Evolutionary conservation across 768 basidiomycete species (phyloP).

Genomic region (Mycena indigotica): DNA sequence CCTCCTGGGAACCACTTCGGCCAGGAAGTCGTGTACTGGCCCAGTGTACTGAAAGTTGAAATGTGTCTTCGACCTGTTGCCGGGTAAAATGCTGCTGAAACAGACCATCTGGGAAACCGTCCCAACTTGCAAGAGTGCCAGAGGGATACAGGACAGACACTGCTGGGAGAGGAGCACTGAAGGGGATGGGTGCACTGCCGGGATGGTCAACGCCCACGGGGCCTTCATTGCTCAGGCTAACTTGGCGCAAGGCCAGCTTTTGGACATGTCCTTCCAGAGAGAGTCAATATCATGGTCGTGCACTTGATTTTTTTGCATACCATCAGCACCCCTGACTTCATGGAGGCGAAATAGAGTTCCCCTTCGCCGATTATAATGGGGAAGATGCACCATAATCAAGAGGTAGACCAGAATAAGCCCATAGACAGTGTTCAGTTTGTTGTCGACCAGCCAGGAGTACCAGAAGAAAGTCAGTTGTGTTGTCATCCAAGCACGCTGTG

Average conservation of each 20-base stretch:
- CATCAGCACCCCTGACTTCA: not conserved
- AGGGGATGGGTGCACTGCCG: not conserved
- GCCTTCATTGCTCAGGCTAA: not conserved
- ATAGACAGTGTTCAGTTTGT: not conserved
- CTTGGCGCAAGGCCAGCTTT: not conserved
- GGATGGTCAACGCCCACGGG: not conserved
- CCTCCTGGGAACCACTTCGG: not conserved
- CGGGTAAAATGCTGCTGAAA: constrained; percentile 2
- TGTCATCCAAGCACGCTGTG: not conserved
- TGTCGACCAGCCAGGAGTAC: not conserved
- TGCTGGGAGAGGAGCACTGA: not conserved
- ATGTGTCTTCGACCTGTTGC: not conserved
- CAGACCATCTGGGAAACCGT: constrained; percentile 1
- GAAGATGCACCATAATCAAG: not conserved
- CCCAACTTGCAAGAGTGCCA: not conserved
- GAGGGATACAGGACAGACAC: not conserved
- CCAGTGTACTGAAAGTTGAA: constrained; percentile 5
- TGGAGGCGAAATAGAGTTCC: not conserved
- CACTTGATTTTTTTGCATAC: too few relatives aligned
- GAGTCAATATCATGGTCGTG: too few relatives aligned
- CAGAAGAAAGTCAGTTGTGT: not conserved
- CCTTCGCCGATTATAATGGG: not conserved
- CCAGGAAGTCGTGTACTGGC: not conserved
- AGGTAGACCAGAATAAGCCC: not conserved
- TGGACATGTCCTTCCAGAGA: not conserved